Evolutionary conservation across 208 protist species (phyloP).

Genomic region (Leishmania braziliensis): DNA sequence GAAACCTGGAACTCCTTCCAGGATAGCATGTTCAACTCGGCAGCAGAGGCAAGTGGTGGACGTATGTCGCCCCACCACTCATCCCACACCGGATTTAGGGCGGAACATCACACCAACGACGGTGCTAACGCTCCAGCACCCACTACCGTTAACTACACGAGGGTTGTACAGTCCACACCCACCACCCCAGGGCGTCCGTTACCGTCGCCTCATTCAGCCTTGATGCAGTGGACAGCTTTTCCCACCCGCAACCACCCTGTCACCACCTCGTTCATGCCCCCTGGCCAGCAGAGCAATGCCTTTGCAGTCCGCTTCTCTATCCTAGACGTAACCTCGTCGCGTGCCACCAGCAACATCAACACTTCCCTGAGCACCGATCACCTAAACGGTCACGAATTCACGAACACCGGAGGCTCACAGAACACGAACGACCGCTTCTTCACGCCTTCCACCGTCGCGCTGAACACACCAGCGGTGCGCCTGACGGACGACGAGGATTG

Average conservation of each 20-base stretch:
- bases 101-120: neutral
- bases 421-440: slow-evolving; percentile 18
- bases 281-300: slow-evolving; percentile 8
- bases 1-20: neutral
- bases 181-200: slow-evolving; percentile 11
- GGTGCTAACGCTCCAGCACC: neutral
- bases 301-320: slow-evolving; percentile 12
- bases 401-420: slow-evolving; percentile 1
- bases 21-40: neutral
- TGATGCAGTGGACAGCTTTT: slow-evolving; percentile 11
- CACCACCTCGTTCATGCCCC: neutral
- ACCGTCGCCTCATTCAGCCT: slow-evolving; percentile 13
- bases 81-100: neutral
- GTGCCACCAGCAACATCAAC: slow-evolving; percentile 20
- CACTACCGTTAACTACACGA: neutral
- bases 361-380: slow-evolving; percentile 26
- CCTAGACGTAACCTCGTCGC: slow-evolving; percentile 13
- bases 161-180: slow-evolving; percentile 2
- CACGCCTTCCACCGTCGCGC: slow-evolving; percentile 22
- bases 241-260: neutral
- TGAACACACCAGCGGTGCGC: slow-evolving; percentile 31
- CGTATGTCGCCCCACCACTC: neutral
- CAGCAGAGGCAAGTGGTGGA: neutral
- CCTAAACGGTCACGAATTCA: slow-evolving; percentile 18
- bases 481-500: slow-evolving; percentile 28